Base-by-base conservation (phyloP, 2,329 filamentous ascomycete species). In the Diaporthe vexans region DNA sequence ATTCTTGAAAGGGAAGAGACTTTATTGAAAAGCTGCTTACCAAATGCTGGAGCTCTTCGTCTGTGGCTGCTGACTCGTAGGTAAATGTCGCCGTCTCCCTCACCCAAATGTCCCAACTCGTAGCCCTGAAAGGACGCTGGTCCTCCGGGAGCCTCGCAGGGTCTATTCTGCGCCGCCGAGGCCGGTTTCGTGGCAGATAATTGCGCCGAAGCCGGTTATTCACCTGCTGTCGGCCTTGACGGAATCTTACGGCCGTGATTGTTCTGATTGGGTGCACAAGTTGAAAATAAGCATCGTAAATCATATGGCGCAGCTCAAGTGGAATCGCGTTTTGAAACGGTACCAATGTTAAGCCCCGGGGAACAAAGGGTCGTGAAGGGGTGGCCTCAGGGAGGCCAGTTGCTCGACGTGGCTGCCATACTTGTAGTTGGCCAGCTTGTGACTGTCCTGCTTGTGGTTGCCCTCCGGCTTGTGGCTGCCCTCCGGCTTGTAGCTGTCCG, bases 401-500 rank as follows among this genome's bases (percentile, higher is more conserved):
- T 40, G 37, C 37, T 40, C 19, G 5, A 5, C 4, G 7, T 26
- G 8, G 48, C 9, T 51, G 46, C 9, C 13, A 10, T 4, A 13
- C 17, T 21, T 11, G 10, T 1, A 8, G 51, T 8, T 54, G 51
- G 1, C 3, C n/a, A 0, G 8, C 1, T 3, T 7, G 5, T n/a
- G 7, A 21, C 8, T 51, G 46, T n/a, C 11, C n/a, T 3, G 43
- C 15, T 19, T 9, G 10, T 1, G n/a, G 51, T 10, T 54, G 51
- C 19, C n/a, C n/a, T n/a, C 13, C n/a, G 4, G 43, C 3, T 21
- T 11, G 10, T 1, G n/a, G 51, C n/a, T 54, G 51, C 19, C 13
- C 24, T n/a, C 11, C 51, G 1, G n/a, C 8, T 13, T 8, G 7
- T n/a, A 1, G 46, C 4, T 51, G 46, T n/a, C 13, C n/a, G 4